Base-by-base conservation (phyloP, 768 basidiomycete species). In the Mycena maculata region DNA sequence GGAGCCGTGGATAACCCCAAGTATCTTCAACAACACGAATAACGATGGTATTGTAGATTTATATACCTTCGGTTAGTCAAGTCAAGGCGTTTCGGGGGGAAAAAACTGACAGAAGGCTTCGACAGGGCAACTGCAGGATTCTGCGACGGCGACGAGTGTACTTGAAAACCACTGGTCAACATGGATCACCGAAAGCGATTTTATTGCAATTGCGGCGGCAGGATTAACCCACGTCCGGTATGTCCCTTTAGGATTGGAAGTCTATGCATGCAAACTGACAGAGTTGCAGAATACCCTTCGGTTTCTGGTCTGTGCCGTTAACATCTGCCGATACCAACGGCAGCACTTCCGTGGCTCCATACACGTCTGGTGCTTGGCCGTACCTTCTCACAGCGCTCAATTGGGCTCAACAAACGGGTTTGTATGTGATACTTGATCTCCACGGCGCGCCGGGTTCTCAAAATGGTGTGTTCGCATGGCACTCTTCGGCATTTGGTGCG, bases 1-100 rank as follows among this genome's bases (percentile, higher is more conserved):
- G 2, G 88, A 90, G 88, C 90, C 91, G 33, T 92, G 92, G 92
- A 92, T 93, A 60, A 92, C 90, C 2, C 92, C 92, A 1, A 90
- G 89, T 71, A 80, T 92, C 13, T 93, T 92, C 66, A 82, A 88
- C 66, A 85, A 81, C 72, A 91, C 88, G 38, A 83, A 83, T 41
- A 88, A 90, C 67, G 76, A 79, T 36, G 78, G 77, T 41, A 83
- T 91, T 33, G 78, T 90, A 8, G 89, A 91, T 68, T 88, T 90
- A 73, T 90, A 80, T 68, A 91, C 89, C 1, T 81, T 90, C 20
- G 88, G 90, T 1, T n/a, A n/a, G n/a, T n/a, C n/a, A n/a, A n/a
- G n/a, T n/a, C n/a, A n/a, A n/a, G n/a, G n/a, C n/a, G n/a, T n/a
- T n/a, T n/a, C n/a, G n/a, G n/a, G n/a, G n/a, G n/a, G n/a, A n/a